These are phyloP conservation scores for Cantharellus anzutake DNA, from an alignment of 768 basidiomycete species.

Conservation along the genomic window DNA sequence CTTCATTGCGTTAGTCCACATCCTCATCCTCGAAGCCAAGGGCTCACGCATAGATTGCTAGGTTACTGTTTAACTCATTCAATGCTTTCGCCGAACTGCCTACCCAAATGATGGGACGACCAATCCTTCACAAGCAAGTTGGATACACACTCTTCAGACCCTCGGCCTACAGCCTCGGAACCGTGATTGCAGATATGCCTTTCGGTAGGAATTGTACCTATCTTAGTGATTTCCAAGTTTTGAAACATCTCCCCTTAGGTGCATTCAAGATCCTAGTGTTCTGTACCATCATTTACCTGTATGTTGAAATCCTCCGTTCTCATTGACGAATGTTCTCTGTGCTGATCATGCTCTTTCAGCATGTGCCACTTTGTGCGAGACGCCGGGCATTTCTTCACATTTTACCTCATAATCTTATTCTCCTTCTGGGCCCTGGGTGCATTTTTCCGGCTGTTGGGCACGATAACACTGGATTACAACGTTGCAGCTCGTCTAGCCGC, in stretches of 20 bases:
- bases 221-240: too few species aligned
- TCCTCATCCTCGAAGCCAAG: conserved; percentile 5
- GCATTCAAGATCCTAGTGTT: conserved; percentile 15
- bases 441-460: conserved; percentile 23
- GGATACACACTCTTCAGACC: conserved; percentile 25
- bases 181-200: conserved; percentile 22
- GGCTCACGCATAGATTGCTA: conserved; percentile 1
- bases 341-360: neutral
- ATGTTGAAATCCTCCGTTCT: neutral
- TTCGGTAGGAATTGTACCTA: conserved; percentile 9
- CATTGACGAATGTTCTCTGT: neutral
- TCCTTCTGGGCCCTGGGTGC: conserved; percentile 19
- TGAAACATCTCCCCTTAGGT: neutral
- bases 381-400: conserved; percentile 16
- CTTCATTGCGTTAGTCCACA: conserved; percentile 25
- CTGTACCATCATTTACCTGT: conserved; percentile 22
- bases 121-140: conserved; percentile 30
- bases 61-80: conserved; percentile 40
- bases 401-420: conserved; percentile 17
- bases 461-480: conserved; percentile 35
- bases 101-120: conserved; percentile 60
- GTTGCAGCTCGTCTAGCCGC: conserved; percentile 25
- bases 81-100: conserved; percentile 65
- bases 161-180: conserved; percentile 19
- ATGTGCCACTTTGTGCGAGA: conserved; percentile 20